Evolutionary conservation across 179 eudicot genomes (phyloP), one percentile per base, ranked within the genome.

Genomic region (Beta corolliflora): DNA sequence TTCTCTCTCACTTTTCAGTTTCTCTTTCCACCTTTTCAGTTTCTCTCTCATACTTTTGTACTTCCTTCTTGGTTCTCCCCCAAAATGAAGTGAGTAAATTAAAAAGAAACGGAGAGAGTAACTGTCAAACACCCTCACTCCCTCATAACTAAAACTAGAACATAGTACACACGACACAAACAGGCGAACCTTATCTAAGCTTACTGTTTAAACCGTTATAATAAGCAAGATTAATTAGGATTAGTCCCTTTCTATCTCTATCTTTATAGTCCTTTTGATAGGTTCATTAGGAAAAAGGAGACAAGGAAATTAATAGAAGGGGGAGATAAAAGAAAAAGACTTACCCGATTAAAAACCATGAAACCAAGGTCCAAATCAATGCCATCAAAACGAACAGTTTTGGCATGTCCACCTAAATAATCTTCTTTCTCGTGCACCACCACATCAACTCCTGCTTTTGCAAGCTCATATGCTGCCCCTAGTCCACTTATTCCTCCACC

Each of bases 341-440:
- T 11, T 90, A 96, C 99, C 73, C 93, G 92, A 80, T 94, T 96
- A 79, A 96, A 96, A 89, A 96, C 99, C 98, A 93, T 96, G 78
- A 96, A 91, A 50, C 98, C 98, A 29, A 96, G 93, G 85, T 96
- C 99, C 1, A 96, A 73, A 46, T 90, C 80, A n/a, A 85, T 45
- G 41, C 86, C 97, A 36, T 96, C 90, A 18, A 91, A 83, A n/a
- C 77, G 80, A 61, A 94, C 92, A 15, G 98, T 94, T 80, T 85
- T 91, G 64, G 98, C 93, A 86, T 96, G 98, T 15, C 97, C 99
- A 59, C 98, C 97, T 23, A 94, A 83, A 81, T 83, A 81, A 15
- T 85, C 85, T 65, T 96, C 93, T 80, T 90, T 93, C 81, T 96
- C 99, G 65, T 94, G 93, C 75, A 96, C 61, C 19, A 89, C 92